phyloP scores from a whole-genome alignment of 1,284 basidiomycete genomes.

The Entoloma clypeatum region DNA sequence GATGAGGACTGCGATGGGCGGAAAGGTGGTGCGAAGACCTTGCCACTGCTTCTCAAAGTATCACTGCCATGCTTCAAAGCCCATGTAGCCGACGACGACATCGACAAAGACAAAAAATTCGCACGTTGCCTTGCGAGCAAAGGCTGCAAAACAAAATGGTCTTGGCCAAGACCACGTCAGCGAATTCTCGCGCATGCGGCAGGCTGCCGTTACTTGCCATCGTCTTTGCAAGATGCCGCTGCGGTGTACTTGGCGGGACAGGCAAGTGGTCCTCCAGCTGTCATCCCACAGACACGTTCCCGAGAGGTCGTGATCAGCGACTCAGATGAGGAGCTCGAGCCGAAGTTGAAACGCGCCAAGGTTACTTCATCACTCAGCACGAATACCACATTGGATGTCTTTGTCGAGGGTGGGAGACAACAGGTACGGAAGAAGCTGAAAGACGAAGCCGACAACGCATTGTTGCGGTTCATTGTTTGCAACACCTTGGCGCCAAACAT shows the following conservation, averaged over 20 bases:
- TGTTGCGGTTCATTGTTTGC: conserved; percentile 1
- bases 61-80: neutral
- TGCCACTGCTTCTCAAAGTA: neutral
- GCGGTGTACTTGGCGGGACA: neutral
- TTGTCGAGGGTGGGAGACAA: conserved; percentile 1
- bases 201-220: conserved; percentile 1
- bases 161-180: conserved; percentile 2
- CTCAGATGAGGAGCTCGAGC: neutral
- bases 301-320: neutral
- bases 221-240: conserved; percentile 1
- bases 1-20: neutral
- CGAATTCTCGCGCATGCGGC: conserved; percentile 1
- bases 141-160: conserved; percentile 1
- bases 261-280: conserved; percentile 1
- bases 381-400: neutral
- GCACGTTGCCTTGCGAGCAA: conserved; percentile 1
- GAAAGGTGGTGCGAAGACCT: neutral
- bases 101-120: conserved; percentile 1
- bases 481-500: neutral
- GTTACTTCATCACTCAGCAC: conserved; percentile 1
- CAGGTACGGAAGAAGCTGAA: conserved; percentile 1
- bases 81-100: neutral
- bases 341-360: conserved; percentile 1
- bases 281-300: conserved; percentile 1
- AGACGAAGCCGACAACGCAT: neutral